Evolutionary conservation across 768 basidiomycete species (phyloP), one percentile per base, ranked within the genome.

Genomic region (Jaapia argillacea): DNA sequence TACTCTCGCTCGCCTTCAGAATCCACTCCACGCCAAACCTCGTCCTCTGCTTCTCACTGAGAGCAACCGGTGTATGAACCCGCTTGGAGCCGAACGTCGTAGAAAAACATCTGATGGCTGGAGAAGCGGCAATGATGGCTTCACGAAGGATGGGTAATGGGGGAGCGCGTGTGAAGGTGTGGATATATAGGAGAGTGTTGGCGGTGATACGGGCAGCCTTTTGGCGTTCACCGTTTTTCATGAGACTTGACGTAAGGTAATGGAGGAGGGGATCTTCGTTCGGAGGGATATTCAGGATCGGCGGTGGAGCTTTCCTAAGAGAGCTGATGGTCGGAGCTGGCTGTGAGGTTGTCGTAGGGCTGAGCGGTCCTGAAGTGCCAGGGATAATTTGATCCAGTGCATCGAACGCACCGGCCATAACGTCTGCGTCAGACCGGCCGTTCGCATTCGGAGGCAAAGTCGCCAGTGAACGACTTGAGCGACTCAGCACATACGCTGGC

Each of bases 1-100:
- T 70, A 44, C 62, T 65, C 46, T 81, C 70, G 47, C 75, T 74
- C 10, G 76, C 79, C 4, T 78, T 64, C 36, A 89, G 50, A 13
- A 96, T 79, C 74, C 83, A 87, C 47, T 68, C 57, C 27, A 94
- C 68, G 3, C 79, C 91, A 39, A 66, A 72, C 25, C 76, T 71
- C 36, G 77, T 74, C 26, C 90, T 71, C 64, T 92, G 89, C 56
- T 84, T 77, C 64, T 91, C 89, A 42, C 70, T 79, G 45, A 96
- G 67, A 1, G 88, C 78, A 10, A 77, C 64, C 0, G 92, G 91
- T 31, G 70, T 75, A 36, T 69, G 61, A 7, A 79, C 58, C n/a
- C 64, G 70, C 62, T 91, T 91, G 14, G 79, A 74, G 2, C 77
- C 76, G 38, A 68, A 68, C 42, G 75, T 75, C 50, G 77, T 71